Conservation (phyloP, 2,329 filamentous ascomycete species). For the Trichophyton benhamiae region DNA sequence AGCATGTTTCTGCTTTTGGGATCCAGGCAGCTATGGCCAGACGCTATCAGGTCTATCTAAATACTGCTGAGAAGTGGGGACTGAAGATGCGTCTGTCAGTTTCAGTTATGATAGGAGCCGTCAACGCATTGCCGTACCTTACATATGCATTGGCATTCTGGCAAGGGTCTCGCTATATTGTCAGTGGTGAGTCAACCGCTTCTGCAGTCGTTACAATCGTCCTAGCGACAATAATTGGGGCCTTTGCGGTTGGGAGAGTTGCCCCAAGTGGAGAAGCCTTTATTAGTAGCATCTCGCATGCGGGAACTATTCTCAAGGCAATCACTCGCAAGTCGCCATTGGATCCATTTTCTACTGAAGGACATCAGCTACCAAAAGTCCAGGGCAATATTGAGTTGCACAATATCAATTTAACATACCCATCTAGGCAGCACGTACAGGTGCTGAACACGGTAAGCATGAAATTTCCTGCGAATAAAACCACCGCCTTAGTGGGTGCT, state of each 20-base stretch:
- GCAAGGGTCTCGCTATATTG: slow-evolving; percentile 48
- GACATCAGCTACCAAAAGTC: slow-evolving; percentile 21
- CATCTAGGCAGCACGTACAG: slow-evolving; percentile 21
- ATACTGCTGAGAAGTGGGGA: slow-evolving; percentile 37
- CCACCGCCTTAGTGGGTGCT: slow-evolving; percentile 60
- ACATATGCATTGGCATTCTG: slow-evolving; percentile 54
- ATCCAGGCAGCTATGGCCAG: slow-evolving; percentile 44
- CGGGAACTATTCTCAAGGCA: slow-evolving; percentile 12
- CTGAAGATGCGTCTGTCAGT: slow-evolving; percentile 45
- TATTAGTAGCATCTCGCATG: slow-evolving; percentile 35
- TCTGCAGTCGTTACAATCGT: slow-evolving; percentile 45
- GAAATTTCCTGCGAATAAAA: slow-evolving; percentile 64
- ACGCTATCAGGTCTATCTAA: slow-evolving; percentile 42
- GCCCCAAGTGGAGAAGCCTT: slow-evolving; percentile 44
- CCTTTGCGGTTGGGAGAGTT: slow-evolving; percentile 47
- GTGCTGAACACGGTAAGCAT: slow-evolving; percentile 38
- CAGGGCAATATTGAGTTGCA: slow-evolving; percentile 24
- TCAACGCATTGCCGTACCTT: slow-evolving; percentile 54
- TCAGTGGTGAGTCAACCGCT: slow-evolving; percentile 37
- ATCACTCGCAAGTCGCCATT: slow-evolving; percentile 29
- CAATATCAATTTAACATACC: slow-evolving; percentile 38
- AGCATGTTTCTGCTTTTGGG: slow-evolving; percentile 48
- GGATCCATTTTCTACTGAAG: slow-evolving; percentile 19
- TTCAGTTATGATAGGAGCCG: slow-evolving; percentile 44
- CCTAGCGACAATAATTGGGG: slow-evolving; percentile 39